A percentile compares a stretch with the other conserved stretches of the same genome.
These are phyloP conservation scores for Emergomyces orientalis DNA, from an alignment of 2,329 filamentous ascomycete genomes.

Conservation along the genomic window DNA sequence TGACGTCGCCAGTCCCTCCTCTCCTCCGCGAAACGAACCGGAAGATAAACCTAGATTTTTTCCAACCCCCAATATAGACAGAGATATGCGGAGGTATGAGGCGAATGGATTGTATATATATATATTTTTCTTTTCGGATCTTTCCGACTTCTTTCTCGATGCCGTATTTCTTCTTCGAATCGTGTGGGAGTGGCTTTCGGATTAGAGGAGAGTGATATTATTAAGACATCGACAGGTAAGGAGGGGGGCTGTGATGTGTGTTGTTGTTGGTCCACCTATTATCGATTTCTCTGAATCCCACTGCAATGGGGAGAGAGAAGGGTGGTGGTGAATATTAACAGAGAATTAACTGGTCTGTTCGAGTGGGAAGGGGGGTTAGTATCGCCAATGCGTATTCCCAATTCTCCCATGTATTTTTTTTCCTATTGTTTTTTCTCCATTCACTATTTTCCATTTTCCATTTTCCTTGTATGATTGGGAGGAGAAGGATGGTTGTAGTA, in stretches of 20 bases:
- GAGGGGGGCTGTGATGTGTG: background rate
- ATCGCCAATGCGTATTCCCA: background rate
- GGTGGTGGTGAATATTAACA: background rate
- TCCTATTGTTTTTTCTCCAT: background rate
- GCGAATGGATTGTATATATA: too few relatives aligned
- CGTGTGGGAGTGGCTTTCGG: background rate
- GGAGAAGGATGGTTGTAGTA: background rate
- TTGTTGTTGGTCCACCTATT: background rate
- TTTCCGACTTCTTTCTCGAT: background rate
- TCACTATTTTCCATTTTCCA: background rate
- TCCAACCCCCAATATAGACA: too few relatives aligned
- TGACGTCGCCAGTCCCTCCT: background rate
- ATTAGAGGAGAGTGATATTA: background rate
- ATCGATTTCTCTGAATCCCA: background rate
- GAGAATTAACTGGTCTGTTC: background rate
- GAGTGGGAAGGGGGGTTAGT: background rate
- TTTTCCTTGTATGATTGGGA: background rate
- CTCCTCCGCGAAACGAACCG: constrained; percentile 3
- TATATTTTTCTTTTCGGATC: too few relatives aligned
- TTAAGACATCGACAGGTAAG: background rate
- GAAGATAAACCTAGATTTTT: background rate
- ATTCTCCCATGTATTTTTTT: background rate
- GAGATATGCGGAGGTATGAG: too few relatives aligned
- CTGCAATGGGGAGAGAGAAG: background rate
- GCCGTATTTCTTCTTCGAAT: background rate